These are phyloP conservation scores for Recurvomyces mirabilis DNA, from an alignment of 495 filamentous ascomycete species.

Conservation along the genomic window DNA sequence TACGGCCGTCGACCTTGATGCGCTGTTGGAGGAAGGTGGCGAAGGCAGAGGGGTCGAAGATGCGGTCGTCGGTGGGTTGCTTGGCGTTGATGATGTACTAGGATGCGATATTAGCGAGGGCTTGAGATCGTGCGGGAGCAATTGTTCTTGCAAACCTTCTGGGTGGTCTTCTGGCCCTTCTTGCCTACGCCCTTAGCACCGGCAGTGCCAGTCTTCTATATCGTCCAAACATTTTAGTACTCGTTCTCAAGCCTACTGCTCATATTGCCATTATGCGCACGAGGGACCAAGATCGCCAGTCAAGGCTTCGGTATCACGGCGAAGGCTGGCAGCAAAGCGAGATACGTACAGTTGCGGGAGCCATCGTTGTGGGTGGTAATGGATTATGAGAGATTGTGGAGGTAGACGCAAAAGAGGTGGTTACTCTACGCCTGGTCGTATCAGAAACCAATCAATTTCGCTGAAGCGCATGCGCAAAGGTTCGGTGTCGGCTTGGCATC, in stretches of 20 bases:
- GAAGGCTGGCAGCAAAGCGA: constrained; percentile 70
- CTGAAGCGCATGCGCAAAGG: constrained; percentile 1
- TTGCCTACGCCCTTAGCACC: constrained; percentile 40
- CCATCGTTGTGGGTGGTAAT: constrained; percentile 35
- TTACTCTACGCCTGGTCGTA: constrained; percentile 38
- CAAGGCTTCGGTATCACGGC: constrained; percentile 16
- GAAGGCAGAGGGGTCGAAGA: constrained; percentile 97
- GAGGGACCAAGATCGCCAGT: constrained; percentile 21
- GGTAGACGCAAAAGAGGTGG: constrained; percentile 55
- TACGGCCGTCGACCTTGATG: constrained; percentile 98
- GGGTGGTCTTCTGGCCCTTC: constrained; percentile 58
- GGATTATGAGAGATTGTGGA: constrained; percentile 22
- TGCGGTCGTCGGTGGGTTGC: constrained; percentile 96
- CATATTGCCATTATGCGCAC: constrained; percentile 31
- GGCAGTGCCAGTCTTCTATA: constrained; percentile 46
- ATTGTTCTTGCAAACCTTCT: constrained; percentile 42
- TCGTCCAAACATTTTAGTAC: constrained; percentile 42
- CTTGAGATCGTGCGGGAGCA: background rate
- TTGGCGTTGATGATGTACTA: constrained; percentile 98
- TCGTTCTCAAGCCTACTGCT: constrained; percentile 67
- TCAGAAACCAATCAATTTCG: background rate
- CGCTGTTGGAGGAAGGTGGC: constrained; percentile 99
- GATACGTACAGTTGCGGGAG: constrained; percentile 66
- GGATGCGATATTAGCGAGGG: background rate
- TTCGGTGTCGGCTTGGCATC: too few relatives aligned